Evolutionary conservation across 257 asterid species (phyloP).

Genomic region (Solanum commersonii): DNA sequence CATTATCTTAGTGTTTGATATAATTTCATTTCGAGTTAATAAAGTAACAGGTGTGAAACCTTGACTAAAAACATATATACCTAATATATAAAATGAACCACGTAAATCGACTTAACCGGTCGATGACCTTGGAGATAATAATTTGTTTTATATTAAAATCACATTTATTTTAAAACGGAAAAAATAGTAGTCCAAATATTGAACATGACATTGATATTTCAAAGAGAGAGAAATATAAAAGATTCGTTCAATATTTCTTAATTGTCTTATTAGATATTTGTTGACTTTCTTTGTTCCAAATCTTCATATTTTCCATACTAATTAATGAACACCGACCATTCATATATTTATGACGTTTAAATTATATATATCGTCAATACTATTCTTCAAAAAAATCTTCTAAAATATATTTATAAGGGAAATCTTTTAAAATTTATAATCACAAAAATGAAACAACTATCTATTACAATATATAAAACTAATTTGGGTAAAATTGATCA

Average conservation of each 20-base stretch:
- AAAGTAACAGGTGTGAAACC: no score
- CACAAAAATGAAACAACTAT: background rate
- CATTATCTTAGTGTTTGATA: background rate
- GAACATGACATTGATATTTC: background rate
- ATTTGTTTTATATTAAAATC: no score
- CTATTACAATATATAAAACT: background rate
- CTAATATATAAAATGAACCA: background rate
- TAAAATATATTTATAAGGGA: background rate
- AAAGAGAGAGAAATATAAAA: background rate
- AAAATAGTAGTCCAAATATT: no score
- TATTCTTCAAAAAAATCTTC: no score
- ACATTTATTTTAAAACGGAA: no score
- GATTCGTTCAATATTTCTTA: background rate
- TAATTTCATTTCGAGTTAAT: background rate
- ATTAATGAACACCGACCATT: background rate
- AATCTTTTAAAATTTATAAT: background rate
- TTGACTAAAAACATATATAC: background rate
- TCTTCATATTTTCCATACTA: background rate
- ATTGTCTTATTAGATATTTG: background rate
- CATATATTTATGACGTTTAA: background rate
- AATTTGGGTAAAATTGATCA: background rate
- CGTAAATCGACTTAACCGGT: background rate
- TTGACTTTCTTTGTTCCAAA: background rate
- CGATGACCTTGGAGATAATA: no score
- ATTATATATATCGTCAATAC: background rate